A percentile compares a stretch with the other conserved stretches of the same genome.
Evolutionary conservation across 73 alveolate species (phyloP).

Genomic region (Paramecium pentaurelia): DNA sequence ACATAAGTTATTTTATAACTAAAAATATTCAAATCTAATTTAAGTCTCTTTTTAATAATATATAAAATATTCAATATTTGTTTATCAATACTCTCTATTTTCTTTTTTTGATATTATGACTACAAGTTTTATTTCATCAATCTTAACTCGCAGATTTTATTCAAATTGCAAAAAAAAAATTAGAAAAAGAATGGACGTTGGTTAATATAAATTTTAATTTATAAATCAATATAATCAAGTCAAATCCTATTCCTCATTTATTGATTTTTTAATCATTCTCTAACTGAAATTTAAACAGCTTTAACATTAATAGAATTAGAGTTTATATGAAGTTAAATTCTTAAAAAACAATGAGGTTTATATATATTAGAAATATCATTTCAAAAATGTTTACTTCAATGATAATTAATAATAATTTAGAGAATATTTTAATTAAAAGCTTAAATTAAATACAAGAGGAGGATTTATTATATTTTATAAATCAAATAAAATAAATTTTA

Average conservation of each 20-base stretch:
- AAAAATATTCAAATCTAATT: neutral
- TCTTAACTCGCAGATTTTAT: neutral
- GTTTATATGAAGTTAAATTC: no score
- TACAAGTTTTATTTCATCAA: neutral
- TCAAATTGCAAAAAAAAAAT: no score
- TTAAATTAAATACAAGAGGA: neutral
- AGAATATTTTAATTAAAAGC: neutral
- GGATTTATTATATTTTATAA: no score
- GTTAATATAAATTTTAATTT: no score
- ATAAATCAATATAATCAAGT: neutral
- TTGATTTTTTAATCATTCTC: no score
- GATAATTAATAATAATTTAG: neutral
- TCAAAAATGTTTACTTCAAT: neutral
- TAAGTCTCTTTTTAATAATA: neutral
- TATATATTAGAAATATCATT: neutral
- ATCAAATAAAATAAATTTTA: no score
- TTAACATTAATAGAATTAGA: neutral
- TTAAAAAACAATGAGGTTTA: no score
- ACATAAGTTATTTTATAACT: neutral
- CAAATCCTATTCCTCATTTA: neutral
- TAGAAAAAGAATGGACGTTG: neutral
- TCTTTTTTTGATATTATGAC: neutral
- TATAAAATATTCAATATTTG: no score
- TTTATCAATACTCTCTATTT: neutral
- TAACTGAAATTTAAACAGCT: neutral